Conservation (phyloP, 257 asterid species). For the Echium plantagineum region DNA sequence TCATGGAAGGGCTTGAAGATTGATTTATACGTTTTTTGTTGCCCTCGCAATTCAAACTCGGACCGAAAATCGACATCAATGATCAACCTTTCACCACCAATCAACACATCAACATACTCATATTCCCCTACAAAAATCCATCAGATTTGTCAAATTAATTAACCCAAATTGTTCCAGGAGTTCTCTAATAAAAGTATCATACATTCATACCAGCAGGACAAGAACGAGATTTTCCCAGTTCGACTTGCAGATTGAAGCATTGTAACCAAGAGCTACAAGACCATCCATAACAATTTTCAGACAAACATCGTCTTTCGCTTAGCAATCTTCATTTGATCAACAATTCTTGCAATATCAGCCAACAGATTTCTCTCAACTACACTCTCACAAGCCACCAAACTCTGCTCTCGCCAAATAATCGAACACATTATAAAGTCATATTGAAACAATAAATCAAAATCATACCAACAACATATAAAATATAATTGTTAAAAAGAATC, state of each 20-base stretch:
- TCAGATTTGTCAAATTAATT: background rate
- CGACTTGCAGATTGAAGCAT: slow-evolving; percentile 81
- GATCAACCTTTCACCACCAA: slow-evolving; percentile 49
- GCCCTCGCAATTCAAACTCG: slow-evolving; percentile 84
- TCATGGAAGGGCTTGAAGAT: slow-evolving; percentile 54
- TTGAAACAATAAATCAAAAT: background rate
- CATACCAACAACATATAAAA: background rate
- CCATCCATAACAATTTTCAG: slow-evolving; percentile 49
- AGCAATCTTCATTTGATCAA: slow-evolving; percentile 49
- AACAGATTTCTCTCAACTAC: slow-evolving; percentile 56
- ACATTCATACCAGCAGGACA: slow-evolving; percentile 72
- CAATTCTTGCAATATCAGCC: slow-evolving; percentile 52
- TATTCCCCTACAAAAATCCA: slow-evolving; percentile 42
- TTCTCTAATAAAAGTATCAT: background rate
- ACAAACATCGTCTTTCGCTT: slow-evolving; percentile 40
- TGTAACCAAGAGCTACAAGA: slow-evolving; percentile 55
- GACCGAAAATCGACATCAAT: slow-evolving; percentile 80
- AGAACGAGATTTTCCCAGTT: slow-evolving; percentile 62
- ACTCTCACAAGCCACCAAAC: slow-evolving; percentile 47
- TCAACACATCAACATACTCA: slow-evolving; percentile 62
- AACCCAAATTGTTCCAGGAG: background rate
- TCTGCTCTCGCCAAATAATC: slow-evolving; percentile 22
- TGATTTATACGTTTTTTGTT: slow-evolving; percentile 49
- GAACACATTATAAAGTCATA: background rate
- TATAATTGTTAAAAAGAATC: background rate